Conservation (phyloP, 2,329 filamentous ascomycete species). For the Trichophyton simii region DNA sequence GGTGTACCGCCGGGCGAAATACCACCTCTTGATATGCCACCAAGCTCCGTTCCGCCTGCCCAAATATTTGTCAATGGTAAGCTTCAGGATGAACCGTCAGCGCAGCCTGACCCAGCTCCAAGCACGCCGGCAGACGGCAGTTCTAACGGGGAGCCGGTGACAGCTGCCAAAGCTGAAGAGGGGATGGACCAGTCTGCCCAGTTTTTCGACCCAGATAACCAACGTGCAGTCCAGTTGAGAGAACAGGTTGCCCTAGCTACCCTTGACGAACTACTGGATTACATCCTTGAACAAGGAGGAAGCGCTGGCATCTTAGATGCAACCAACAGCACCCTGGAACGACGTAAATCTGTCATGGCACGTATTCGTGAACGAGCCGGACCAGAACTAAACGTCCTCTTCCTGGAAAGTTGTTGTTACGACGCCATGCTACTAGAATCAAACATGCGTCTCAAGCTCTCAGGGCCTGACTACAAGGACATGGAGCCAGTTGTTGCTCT, state of each 20-base stretch:
- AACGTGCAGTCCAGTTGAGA: constrained; percentile 65
- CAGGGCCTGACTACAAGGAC: constrained; percentile 87
- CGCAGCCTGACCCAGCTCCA: constrained; percentile 9
- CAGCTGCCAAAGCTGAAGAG: constrained; percentile 22
- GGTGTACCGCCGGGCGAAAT: constrained; percentile 6
- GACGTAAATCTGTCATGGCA: constrained; percentile 71
- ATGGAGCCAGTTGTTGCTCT: constrained; percentile 80
- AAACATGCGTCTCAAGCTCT: constrained; percentile 94
- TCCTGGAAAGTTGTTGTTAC: constrained; percentile 87
- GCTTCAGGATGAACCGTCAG: constrained; percentile 22
- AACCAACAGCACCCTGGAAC: constrained; percentile 86
- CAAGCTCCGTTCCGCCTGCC: constrained; percentile 32
- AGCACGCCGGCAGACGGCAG: constrained; percentile 5
- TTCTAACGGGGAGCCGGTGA: not conserved
- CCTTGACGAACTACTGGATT: constrained; percentile 81
- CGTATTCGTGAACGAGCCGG: constrained; percentile 73
- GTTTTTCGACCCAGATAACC: constrained; percentile 89
- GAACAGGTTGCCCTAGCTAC: constrained; percentile 90
- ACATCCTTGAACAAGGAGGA: constrained; percentile 67
- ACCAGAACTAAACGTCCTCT: constrained; percentile 74
- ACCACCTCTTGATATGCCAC: constrained; percentile 23
- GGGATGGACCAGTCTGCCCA: constrained; percentile 74
- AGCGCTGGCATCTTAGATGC: constrained; percentile 93
- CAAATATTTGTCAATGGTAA: constrained; percentile 50
- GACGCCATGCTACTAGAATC: constrained; percentile 77